Percentiles rank a stretch among this genome's conserved stretches.
phyloP scores from a whole-genome alignment of 305 asterid genomes.

The Caryopteris hybrid region DNA sequence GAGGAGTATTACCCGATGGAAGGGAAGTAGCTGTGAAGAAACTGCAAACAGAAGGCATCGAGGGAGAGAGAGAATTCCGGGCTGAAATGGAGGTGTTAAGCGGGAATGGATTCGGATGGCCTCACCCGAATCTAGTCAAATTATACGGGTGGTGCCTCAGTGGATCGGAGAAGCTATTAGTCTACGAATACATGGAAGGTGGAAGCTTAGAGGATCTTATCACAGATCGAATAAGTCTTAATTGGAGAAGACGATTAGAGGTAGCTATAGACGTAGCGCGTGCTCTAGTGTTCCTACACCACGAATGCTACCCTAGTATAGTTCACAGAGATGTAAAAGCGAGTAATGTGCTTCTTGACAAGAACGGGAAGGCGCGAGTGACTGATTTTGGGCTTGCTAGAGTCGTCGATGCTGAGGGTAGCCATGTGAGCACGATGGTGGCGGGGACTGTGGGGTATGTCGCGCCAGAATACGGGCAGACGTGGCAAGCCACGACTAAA shows the following conservation, averaged over 20 bases:
- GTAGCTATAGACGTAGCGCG: constrained; percentile 74
- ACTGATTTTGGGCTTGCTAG: constrained; percentile 96
- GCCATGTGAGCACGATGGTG: constrained; percentile 91
- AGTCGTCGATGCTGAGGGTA: constrained; percentile 67
- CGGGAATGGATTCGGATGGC: constrained; percentile 85
- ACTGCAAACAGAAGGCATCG: constrained; percentile 68
- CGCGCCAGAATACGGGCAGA: constrained; percentile 96
- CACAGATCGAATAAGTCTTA: constrained; percentile 38
- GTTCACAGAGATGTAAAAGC: constrained; percentile 96
- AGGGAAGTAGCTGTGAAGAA: constrained; percentile 85
- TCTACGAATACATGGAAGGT: constrained; percentile 91
- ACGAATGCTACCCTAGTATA: constrained; percentile 77
- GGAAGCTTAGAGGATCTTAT: constrained; percentile 79
- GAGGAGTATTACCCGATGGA: constrained; percentile 84
- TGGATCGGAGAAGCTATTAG: constrained; percentile 77
- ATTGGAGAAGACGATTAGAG: constrained; percentile 63
- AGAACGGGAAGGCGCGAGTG: constrained; percentile 67
- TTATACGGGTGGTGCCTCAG: constrained; percentile 90
- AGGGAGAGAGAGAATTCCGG: constrained; percentile 80
- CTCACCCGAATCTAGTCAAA: constrained; percentile 85
- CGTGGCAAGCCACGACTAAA: constrained; percentile 92
- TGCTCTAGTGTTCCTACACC: constrained; percentile 78
- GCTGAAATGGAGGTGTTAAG: constrained; percentile 91
- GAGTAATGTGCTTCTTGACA: constrained; percentile 86
- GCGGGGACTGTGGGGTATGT: constrained; percentile 96